These are phyloP conservation scores for Phallus indusiatus DNA, from an alignment of 768 basidiomycete species.

Conservation along the genomic window DNA sequence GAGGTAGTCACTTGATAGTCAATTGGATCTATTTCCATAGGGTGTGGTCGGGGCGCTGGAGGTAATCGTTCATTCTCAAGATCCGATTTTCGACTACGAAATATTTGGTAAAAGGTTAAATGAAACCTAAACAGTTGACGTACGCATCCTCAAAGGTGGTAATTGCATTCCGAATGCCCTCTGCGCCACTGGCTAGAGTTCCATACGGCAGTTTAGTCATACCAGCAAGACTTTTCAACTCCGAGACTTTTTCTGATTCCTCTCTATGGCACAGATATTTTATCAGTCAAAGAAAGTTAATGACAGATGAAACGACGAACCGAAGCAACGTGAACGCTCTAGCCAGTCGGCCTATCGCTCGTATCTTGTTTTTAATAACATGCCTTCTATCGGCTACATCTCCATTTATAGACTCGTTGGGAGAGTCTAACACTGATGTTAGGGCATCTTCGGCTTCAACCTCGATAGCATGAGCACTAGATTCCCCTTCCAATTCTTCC, in stretches of 20 bases:
- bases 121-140: slow-evolving; percentile 13
- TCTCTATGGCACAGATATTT: neutral
- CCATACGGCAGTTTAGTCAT: slow-evolving; percentile 23
- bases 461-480: neutral
- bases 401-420: slow-evolving; percentile 10
- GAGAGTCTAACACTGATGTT: neutral
- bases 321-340: slow-evolving; percentile 37
- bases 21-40: slow-evolving; percentile 8
- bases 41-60: slow-evolving; percentile 16
- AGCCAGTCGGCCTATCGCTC: slow-evolving; percentile 39
- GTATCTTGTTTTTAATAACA: slow-evolving; percentile 42
- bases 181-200: slow-evolving; percentile 32
- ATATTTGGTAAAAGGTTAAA: neutral
- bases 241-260: slow-evolving; percentile 10
- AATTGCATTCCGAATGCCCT: slow-evolving; percentile 38
- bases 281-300: neutral
- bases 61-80: slow-evolving; percentile 43
- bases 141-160: slow-evolving; percentile 38
- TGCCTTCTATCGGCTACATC: slow-evolving; percentile 28
- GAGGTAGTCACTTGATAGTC: neutral
- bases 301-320: slow-evolving; percentile 14
- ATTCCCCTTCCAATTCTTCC: slow-evolving; percentile 36
- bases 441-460: slow-evolving; percentile 26
- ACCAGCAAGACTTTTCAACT: slow-evolving; percentile 26
- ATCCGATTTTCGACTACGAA: slow-evolving; percentile 30